Evolutionary conservation across 345 rosid genomes (phyloP).

Genomic region (Diplotaxis tenuifolia): DNA sequence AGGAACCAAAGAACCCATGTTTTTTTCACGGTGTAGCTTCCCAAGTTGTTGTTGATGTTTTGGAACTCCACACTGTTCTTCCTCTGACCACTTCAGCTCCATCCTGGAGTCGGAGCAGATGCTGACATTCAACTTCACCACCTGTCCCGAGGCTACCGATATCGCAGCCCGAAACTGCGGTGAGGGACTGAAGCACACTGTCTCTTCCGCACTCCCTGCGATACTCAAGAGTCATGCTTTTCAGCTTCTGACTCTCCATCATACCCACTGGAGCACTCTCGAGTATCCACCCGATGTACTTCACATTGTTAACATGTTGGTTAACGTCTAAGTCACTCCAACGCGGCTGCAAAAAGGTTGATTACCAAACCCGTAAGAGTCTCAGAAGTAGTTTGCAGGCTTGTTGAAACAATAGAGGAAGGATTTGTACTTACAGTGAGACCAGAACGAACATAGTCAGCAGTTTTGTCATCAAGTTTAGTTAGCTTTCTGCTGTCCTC

Average conservation of each 20-base stretch:
- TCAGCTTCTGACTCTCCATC: slow-evolving; percentile 82
- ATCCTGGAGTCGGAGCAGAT: slow-evolving; percentile 78
- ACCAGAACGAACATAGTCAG: slow-evolving; percentile 70
- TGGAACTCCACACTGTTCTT: slow-evolving; percentile 87
- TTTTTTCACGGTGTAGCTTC: neutral
- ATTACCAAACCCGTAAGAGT: slow-evolving; percentile 1
- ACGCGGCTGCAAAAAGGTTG: slow-evolving; percentile 62
- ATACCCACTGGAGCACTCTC: slow-evolving; percentile 92
- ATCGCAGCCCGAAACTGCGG: slow-evolving; percentile 54
- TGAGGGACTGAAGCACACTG: slow-evolving; percentile 90
- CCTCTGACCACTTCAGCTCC: slow-evolving; percentile 92
- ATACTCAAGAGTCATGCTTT: slow-evolving; percentile 79
- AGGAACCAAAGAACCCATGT: slow-evolving; percentile 7
- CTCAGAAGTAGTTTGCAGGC: neutral
- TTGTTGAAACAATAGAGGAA: neutral
- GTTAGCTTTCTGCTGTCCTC: slow-evolving; percentile 89
- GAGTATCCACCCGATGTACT: slow-evolving; percentile 95
- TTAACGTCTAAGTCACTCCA: slow-evolving; percentile 98
- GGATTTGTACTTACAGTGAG: slow-evolving; percentile 61
- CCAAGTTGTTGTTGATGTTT: slow-evolving; percentile 44
- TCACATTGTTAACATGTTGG: slow-evolving; percentile 98
- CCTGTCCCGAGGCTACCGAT: slow-evolving; percentile 41
- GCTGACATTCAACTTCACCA: slow-evolving; percentile 76
- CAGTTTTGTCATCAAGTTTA: slow-evolving; percentile 74
- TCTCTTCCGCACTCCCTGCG: slow-evolving; percentile 97